Evolutionary conservation across 2,329 filamentous ascomycete genomes (phyloP), one percentile per base, ranked within the genome.

Genomic region (Verticillium zaregamsianum): DNA sequence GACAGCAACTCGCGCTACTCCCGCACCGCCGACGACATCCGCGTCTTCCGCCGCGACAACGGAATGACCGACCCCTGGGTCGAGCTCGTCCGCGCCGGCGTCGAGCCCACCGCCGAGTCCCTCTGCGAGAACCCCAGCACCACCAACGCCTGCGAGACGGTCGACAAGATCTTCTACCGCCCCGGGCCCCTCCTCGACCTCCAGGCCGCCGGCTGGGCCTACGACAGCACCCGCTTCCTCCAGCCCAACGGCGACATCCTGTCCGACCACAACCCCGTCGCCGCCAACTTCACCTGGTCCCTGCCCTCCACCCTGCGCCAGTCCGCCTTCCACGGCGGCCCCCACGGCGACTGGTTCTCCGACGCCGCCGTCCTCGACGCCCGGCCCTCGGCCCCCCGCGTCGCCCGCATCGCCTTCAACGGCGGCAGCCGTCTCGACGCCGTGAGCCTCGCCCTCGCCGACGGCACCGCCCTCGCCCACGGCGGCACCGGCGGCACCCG

Each of bases 1-100:
- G 87, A 90, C 71, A 86, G 84, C 25, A 90, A 90, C 74, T 82
- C 82, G 62, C 82, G 86, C 23, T 90, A 89, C 74, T 87, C 85
- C 2, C 81, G 84, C 17, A 70, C 79, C 1, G 77, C 72, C 9
- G 84, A 88, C 71, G 82, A 80, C 40, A 80, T 85, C 58, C 72
- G 72, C 6, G 66, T 85, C 59, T 82, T 88, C 64, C 68, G 74
- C n/a, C 75, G 74, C 8, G 75, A 82, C 62, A 83, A 82, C 59
- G 78, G 77, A 37, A 74, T 90, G 71, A 79, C 72, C 0, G 87
- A 90, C 70, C 71, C 79, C 0, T 90, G 86, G 85, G 77, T 90
- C 14, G 73, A 87, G 67, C 76, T 88, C 0, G 73, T 82, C 49
- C 77, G 75, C 15, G 72, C 70, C 28, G 83, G 83, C 12, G 72